A percentile compares a stretch with the other conserved stretches of the same genome.
Conservation (phyloP, 805 yeast species). For the Starmerella roubikii region DNA sequence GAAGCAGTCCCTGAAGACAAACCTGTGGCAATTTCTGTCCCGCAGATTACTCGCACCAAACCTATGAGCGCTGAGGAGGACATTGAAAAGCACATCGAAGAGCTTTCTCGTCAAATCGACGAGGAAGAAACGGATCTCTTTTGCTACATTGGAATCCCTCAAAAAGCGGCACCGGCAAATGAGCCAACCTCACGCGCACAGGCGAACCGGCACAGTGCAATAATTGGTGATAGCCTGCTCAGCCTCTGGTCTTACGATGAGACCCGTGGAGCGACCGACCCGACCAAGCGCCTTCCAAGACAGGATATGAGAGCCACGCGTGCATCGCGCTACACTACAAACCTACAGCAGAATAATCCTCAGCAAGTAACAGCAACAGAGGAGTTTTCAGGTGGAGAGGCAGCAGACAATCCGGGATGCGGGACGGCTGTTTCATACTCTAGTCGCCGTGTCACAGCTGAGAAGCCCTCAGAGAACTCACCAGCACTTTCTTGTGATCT, state of each 20-base stretch:
- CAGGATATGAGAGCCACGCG: too few relatives aligned
- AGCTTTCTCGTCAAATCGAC: too few relatives aligned
- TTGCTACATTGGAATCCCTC: background rate
- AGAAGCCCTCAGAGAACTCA: constrained; percentile 5
- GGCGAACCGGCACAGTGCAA: constrained; percentile 11
- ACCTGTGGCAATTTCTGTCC: too few relatives aligned
- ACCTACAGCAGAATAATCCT: too few relatives aligned
- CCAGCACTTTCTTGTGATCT: constrained; percentile 8
- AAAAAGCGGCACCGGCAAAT: background rate
- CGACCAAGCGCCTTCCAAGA: background rate
- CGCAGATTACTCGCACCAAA: too few relatives aligned
- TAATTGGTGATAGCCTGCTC: constrained; percentile 8
- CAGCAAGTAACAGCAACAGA: too few relatives aligned
- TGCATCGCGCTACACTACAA: too few relatives aligned
- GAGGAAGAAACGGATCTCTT: background rate
- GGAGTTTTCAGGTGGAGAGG: too few relatives aligned
- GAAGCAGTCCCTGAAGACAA: too few relatives aligned
- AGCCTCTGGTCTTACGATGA: background rate
- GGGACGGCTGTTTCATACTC: background rate
- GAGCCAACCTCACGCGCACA: constrained; percentile 2
- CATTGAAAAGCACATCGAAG: too few relatives aligned
- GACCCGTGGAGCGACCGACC: background rate
- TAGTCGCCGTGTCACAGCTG: background rate
- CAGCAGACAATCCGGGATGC: background rate
- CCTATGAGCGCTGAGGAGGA: too few relatives aligned